Base-by-base conservation (phyloP, 768 basidiomycete species). In the Kwoniella dejecticola region DNA sequence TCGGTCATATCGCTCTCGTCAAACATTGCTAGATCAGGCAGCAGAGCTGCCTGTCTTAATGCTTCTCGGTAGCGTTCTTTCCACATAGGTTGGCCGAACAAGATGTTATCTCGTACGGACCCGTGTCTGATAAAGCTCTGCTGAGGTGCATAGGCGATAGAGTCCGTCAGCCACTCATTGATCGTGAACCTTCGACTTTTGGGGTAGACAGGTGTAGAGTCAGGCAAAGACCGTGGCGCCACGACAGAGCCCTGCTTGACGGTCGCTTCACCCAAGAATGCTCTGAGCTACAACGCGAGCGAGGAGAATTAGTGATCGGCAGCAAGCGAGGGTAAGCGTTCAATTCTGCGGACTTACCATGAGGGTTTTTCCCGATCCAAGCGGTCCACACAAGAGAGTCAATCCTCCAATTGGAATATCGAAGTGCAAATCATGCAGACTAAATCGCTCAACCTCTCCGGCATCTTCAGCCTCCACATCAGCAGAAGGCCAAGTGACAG, bases 51-150 rank as follows among this genome's bases (percentile, higher is more conserved):
- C 27, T 70, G 66, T 11, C 66, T 48, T 1, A 79, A 60, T 17
- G 66, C 68, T 12, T 74, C 67, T 1, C 59, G 19, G 55, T 79
- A 79, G 13, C 79, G 38, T 7, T 57, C 62, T 3, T 42, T 49
- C 66, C 70, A 68, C 46, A 72, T 68, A 0, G 79, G 76, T 17
- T 76, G 74, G 7, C 77, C 77, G 47, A 79, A 77, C 3, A 78
- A 54, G 38, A 79, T 74, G 41, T 77, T 76, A 41, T 94, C 91
- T 31, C 89, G 83, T 30, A 78, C 66, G 1, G 69, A 68, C 1
- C 73, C 75, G 48, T 76, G 75, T 24, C 69, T 60, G 48, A 78
- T 72, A 60, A 69, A 77, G 21, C 66, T 65, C 29, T 70, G 72
- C 52, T 78, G 77, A 8, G 77, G 70, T 1, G 72, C 70, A 45